These are phyloP conservation scores for Clarireedia homoeocarpa DNA, from an alignment of 2,329 filamentous ascomycete genomes.

Conservation along the genomic window DNA sequence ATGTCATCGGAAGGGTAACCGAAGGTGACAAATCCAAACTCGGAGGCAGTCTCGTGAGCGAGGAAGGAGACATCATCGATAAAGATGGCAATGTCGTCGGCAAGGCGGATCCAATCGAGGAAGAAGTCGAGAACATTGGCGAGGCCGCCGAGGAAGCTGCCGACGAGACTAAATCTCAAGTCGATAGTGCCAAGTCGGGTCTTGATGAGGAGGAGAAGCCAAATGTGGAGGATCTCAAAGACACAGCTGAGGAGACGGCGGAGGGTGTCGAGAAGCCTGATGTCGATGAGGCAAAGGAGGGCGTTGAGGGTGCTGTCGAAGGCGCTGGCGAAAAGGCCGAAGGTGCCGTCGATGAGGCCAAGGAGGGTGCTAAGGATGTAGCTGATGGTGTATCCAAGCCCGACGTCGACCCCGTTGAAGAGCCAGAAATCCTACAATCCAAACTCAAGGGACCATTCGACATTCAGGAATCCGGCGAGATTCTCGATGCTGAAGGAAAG, in stretches of 20 bases:
- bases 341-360: conserved; percentile 28
- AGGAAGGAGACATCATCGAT: conserved; percentile 47
- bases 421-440: conserved; percentile 2
- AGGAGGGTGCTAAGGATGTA: conserved; percentile 37
- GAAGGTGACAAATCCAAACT: conserved; percentile 58
- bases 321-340: neutral
- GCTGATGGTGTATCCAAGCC: conserved; percentile 27
- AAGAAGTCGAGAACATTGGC: neutral
- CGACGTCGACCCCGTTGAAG: conserved; percentile 16
- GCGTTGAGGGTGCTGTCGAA: conserved; percentile 31
- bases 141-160: neutral
- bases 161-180: conserved; percentile 2
- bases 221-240: conserved; percentile 26
- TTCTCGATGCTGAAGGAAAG: conserved; percentile 3
- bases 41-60: conserved; percentile 15
- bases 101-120: conserved; percentile 11
- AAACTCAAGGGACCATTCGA: conserved; percentile 7
- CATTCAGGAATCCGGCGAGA: conserved; percentile 6
- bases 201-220: conserved; percentile 24
- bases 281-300: conserved; percentile 37
- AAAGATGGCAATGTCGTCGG: conserved; percentile 43
- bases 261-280: neutral
- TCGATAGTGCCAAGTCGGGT: conserved; percentile 5
- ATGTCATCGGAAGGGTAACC: conserved; percentile 48
- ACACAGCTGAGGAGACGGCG: neutral